These are phyloP conservation scores for Orychophragmus violaceus DNA, from an alignment of 345 rosid species.

Conservation along the genomic window DNA sequence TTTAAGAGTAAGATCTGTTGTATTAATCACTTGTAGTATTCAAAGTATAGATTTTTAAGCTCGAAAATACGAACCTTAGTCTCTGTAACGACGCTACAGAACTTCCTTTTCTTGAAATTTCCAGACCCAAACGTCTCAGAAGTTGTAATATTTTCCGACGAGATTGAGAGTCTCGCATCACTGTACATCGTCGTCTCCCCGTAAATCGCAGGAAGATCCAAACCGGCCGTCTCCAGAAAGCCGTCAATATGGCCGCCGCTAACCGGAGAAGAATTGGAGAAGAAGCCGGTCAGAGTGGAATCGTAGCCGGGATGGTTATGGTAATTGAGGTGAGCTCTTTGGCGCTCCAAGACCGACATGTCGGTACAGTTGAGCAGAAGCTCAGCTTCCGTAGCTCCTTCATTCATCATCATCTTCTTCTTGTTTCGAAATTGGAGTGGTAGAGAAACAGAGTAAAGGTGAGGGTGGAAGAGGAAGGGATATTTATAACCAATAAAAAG, in stretches of 20 bases:
- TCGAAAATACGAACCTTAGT: conserved; percentile 28
- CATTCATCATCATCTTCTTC: conserved; percentile 18
- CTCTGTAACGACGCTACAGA: conserved; percentile 20
- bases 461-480: conserved; percentile 7
- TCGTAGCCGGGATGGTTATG: conserved; percentile 32
- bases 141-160: conserved; percentile 28
- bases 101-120: conserved; percentile 64
- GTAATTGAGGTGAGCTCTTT: conserved; percentile 36
- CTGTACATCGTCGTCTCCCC: conserved; percentile 19
- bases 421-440: not conserved
- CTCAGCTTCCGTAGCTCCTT: conserved; percentile 7
- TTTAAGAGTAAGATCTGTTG: not conserved
- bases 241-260: conserved; percentile 15
- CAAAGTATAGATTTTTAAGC: conserved; percentile 24
- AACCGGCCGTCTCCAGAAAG: conserved; percentile 10
- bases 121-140: conserved; percentile 32
- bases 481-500: conserved; percentile 17
- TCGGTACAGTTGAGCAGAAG: conserved; percentile 33
- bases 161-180: conserved; percentile 5
- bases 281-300: conserved; percentile 33
- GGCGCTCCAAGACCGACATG: conserved; percentile 61
- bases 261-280: conserved; percentile 19
- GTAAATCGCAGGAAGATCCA: conserved; percentile 18
- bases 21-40: not conserved
- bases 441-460: conserved; percentile 23